A percentile compares a stretch with the other conserved stretches of the same genome.
Evolutionary conservation across 1,284 basidiomycete species (phyloP).

Genomic region (Puccinia brachypodii): DNA sequence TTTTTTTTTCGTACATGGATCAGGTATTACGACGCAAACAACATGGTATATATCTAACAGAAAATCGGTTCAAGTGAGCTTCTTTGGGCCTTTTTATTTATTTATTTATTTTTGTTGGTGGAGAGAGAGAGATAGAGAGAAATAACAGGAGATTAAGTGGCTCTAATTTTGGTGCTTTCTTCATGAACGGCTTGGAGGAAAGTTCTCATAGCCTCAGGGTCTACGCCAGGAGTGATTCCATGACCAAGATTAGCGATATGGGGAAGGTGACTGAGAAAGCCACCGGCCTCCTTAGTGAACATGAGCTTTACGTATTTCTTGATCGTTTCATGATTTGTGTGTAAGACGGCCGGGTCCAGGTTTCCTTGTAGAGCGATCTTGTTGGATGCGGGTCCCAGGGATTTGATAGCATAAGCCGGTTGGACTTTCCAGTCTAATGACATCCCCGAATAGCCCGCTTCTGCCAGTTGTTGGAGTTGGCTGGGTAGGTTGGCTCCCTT

Average conservation of each 20-base stretch:
- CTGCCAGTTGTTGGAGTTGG: constrained; percentile 23
- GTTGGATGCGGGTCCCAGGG: constrained; percentile 60
- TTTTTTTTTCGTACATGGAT: too few relatives aligned
- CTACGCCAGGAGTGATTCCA: constrained; percentile 65
- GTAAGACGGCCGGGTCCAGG: constrained; percentile 75
- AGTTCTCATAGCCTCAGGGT: constrained; percentile 34
- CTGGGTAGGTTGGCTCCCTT: constrained; percentile 68
- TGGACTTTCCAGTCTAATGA: constrained; percentile 86
- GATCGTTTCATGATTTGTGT: constrained; percentile 83
- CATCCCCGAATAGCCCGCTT: constrained; percentile 60
- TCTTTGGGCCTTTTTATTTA: too few relatives aligned
- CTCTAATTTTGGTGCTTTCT: constrained; percentile 36
- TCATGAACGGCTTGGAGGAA: constrained; percentile 43
- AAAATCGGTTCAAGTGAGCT: too few relatives aligned
- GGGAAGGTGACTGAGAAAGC: constrained; percentile 24
- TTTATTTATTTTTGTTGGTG: too few relatives aligned
- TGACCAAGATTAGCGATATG: constrained; percentile 91
- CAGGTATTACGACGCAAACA: too few relatives aligned
- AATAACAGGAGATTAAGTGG: neutral
- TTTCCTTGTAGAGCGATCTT: constrained; percentile 88
- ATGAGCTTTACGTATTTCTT: constrained; percentile 81
- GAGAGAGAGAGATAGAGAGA: too few relatives aligned
- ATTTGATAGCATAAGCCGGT: constrained; percentile 67
- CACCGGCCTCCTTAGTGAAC: constrained; percentile 70
- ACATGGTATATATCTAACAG: too few relatives aligned